These are phyloP conservation scores for Neotropicomus parvogracilis DNA, from an alignment of 1,284 basidiomycete species.

Conservation along the genomic window DNA sequence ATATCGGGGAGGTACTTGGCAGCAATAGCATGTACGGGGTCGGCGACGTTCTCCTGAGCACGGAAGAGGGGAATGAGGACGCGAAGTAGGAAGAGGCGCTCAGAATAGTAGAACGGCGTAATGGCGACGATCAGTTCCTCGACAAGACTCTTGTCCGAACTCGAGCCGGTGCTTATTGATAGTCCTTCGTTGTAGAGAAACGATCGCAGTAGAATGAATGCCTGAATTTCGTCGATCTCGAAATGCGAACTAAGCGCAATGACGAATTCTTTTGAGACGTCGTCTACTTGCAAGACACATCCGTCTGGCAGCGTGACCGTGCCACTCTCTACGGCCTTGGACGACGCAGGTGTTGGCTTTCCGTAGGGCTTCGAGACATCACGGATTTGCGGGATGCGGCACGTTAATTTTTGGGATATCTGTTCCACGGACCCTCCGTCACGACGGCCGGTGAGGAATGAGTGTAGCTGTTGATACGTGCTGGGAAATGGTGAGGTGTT, in stretches of 20 bases:
- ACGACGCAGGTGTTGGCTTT: slow-evolving; percentile 61
- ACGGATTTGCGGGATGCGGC: slow-evolving; percentile 54
- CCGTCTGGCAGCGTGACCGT: slow-evolving; percentile 64
- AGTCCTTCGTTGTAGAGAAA: slow-evolving; percentile 79
- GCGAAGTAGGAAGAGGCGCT: slow-evolving; percentile 67
- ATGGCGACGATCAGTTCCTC: slow-evolving; percentile 68
- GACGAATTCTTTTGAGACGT: slow-evolving; percentile 64
- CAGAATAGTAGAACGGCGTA: slow-evolving; percentile 76
- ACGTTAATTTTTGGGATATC: slow-evolving; percentile 51
- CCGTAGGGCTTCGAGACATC: slow-evolving; percentile 61
- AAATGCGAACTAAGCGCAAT: slow-evolving; percentile 68
- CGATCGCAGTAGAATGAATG: slow-evolving; percentile 66
- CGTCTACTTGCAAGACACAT: slow-evolving; percentile 56
- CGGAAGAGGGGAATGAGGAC: slow-evolving; percentile 60
- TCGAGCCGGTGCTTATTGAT: slow-evolving; percentile 45
- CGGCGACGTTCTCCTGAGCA: slow-evolving; percentile 53
- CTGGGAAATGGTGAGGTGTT: slow-evolving; percentile 33
- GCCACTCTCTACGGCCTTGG: slow-evolving; percentile 61
- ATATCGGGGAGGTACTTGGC: slow-evolving; percentile 54
- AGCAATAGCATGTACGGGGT: slow-evolving; percentile 56
- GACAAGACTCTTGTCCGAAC: slow-evolving; percentile 40
- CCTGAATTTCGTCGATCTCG: slow-evolving; percentile 73
- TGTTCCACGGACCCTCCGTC: slow-evolving; percentile 57
- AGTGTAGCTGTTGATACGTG: slow-evolving; percentile 64
- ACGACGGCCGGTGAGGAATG: slow-evolving; percentile 52